A percentile compares a stretch with the other conserved stretches of the same genome.
phyloP scores from a whole-genome alignment of 2,329 filamentous ascomycete genomes.

The Colletotrichum trifolii region DNA sequence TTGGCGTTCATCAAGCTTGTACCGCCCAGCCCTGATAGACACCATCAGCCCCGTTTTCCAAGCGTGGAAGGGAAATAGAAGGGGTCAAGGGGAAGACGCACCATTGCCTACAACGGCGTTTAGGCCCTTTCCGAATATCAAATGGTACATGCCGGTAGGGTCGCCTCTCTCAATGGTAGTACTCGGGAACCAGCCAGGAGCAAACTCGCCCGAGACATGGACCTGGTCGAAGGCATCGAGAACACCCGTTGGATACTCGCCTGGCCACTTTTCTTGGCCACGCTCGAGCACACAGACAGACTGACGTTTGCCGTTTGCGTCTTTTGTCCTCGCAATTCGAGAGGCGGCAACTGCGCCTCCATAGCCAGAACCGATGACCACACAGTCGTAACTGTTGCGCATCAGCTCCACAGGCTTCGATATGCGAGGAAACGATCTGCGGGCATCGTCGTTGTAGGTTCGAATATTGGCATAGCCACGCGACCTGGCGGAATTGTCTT shows the following conservation, averaged over 20 bases:
- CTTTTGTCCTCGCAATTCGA: conserved; percentile 67
- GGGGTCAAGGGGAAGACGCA: conserved; percentile 40
- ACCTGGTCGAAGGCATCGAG: conserved; percentile 61
- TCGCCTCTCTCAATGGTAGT: conserved; percentile 60
- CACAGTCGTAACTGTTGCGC: conserved; percentile 68
- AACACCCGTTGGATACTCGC: conserved; percentile 67
- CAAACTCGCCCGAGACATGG: conserved; percentile 66
- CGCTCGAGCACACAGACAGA: conserved; percentile 73
- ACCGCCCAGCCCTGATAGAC: conserved; percentile 66
- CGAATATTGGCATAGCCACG: conserved; percentile 44
- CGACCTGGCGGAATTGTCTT: conserved; percentile 48
- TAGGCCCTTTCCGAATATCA: conserved; percentile 72
- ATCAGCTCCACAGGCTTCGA: conserved; percentile 68
- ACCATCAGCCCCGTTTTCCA: conserved; percentile 1
- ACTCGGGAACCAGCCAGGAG: conserved; percentile 53
- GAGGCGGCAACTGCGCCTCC: conserved; percentile 74
- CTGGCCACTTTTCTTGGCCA: conserved; percentile 74
- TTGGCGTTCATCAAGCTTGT: conserved; percentile 76
- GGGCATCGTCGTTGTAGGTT: conserved; percentile 41
- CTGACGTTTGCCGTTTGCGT: conserved; percentile 51
- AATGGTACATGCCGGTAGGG: conserved; percentile 71
- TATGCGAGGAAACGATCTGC: conserved; percentile 60
- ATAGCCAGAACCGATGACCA: conserved; percentile 77
- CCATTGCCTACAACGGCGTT: conserved; percentile 71
- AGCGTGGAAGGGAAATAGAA: not conserved